Percentiles rank a stretch among this genome's conserved stretches.
Conservation (phyloP, 345 rosid genomes). For the Salix arbutifolia region DNA sequence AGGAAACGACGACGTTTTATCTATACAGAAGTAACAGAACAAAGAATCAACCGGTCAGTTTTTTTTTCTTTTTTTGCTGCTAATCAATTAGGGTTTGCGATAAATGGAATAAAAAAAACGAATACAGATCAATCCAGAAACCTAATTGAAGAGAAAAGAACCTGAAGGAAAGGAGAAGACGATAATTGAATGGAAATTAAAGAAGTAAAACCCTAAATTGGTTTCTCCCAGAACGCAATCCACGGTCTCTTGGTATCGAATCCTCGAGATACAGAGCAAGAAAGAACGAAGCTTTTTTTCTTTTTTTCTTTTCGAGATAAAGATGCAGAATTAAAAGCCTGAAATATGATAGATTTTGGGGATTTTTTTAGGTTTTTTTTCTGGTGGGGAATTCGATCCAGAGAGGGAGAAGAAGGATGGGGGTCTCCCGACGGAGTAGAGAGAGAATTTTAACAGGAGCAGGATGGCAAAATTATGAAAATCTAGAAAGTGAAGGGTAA, state of each 20-base stretch:
- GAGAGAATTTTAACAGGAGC: not conserved
- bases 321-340: not conserved
- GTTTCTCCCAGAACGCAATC: constrained; percentile 4
- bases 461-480: not conserved
- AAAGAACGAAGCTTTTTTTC: not conserved
- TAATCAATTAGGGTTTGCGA: constrained; percentile 16
- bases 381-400: constrained; percentile 19
- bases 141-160: not conserved
- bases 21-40: not conserved
- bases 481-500: not conserved
- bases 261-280: not conserved
- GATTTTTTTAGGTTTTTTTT: not conserved
- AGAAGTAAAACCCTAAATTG: constrained; percentile 8
- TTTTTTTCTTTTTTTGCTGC: not conserved
- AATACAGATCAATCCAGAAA: not conserved
- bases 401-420: not conserved
- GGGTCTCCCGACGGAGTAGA: constrained; percentile 9
- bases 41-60: constrained; percentile 11
- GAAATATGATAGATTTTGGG: not conserved
- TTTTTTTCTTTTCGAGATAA: not conserved
- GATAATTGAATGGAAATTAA: not conserved
- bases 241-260: constrained; percentile 18
- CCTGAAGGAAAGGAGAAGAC: not conserved
- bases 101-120: not conserved
- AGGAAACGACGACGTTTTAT: not conserved